Conservation (phyloP, 352 stramenopile genomes). For the Phytophthora sp. region DNA sequence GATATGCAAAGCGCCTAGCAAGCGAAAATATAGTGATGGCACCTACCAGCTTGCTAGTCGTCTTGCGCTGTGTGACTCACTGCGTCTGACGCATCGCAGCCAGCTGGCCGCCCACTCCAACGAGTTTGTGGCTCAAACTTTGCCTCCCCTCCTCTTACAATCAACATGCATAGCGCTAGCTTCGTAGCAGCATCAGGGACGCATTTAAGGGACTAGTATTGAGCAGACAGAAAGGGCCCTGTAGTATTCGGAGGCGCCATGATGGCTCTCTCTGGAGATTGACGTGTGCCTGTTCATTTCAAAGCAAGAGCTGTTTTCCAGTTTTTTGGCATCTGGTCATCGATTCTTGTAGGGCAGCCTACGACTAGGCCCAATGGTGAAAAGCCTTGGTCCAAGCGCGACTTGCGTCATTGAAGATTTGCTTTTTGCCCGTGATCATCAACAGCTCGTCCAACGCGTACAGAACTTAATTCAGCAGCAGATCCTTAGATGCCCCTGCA, state of each 20-base stretch:
- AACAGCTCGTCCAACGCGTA: too few relatives aligned
- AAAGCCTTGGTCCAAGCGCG: too few relatives aligned
- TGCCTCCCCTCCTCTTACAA: background rate
- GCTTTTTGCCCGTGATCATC: slow-evolving; percentile 15
- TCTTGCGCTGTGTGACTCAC: slow-evolving; percentile 1
- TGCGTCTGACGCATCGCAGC: background rate
- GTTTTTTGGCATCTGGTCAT: background rate
- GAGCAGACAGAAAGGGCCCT: background rate
- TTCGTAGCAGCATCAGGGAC: too few relatives aligned
- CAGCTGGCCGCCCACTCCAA: background rate
- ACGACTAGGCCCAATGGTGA: too few relatives aligned
- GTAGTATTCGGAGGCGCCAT: slow-evolving; percentile 4
- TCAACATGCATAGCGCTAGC: background rate
- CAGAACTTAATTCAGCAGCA: too few relatives aligned
- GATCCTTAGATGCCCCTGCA: too few relatives aligned
- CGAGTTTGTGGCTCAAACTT: slow-evolving; percentile 6
- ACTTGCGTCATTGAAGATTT: slow-evolving; percentile 4
- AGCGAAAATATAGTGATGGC: background rate
- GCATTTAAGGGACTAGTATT: too few relatives aligned
- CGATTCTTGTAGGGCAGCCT: background rate
- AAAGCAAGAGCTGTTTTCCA: background rate
- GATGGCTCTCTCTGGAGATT: slow-evolving; percentile 16
- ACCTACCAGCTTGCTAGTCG: slow-evolving; percentile 14
- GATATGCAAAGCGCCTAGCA: too few relatives aligned
- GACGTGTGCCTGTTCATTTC: too few relatives aligned